phyloP scores from a whole-genome alignment of 2,329 filamentous ascomycete genomes.

The Talaromyces atroroseus region DNA sequence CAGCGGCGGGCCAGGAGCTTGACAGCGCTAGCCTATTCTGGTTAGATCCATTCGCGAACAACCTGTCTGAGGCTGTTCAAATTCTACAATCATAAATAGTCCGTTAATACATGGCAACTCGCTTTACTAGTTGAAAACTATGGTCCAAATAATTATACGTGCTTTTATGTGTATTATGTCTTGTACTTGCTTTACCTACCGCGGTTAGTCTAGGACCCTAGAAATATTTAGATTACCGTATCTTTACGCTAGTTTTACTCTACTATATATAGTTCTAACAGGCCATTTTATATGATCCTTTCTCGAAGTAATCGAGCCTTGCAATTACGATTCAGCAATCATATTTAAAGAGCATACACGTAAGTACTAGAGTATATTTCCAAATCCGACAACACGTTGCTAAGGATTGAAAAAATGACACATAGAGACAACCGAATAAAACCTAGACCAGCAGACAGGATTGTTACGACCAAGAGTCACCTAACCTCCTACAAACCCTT shows the following conservation, averaged over 20 bases:
- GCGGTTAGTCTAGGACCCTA: no score
- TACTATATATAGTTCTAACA: no score
- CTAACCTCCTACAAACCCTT: not conserved
- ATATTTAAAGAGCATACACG: not conserved
- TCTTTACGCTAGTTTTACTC: no score
- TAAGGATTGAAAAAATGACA: not conserved
- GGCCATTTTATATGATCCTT: no score
- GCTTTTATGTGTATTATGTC: no score
- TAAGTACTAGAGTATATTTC: not conserved
- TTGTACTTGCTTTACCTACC: no score
- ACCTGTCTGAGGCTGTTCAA: no score
- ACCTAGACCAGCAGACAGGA: not conserved
- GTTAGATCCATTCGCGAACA: not conserved
- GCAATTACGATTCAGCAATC: not conserved
- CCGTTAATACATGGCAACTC: no score
- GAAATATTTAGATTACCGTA: no score
- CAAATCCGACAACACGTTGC: not conserved
- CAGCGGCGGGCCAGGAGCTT: not conserved
- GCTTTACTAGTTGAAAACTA: no score
- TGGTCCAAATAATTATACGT: no score
- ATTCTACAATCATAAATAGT: no score
- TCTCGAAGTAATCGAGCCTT: not conserved
- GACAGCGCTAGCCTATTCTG: not conserved
- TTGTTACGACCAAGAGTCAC: not conserved
- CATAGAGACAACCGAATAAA: not conserved